Percentiles rank a stretch among this genome's conserved stretches.
Evolutionary conservation across 805 yeast genomes (phyloP).

Genomic region (Wickerhamomyces mucosus): DNA sequence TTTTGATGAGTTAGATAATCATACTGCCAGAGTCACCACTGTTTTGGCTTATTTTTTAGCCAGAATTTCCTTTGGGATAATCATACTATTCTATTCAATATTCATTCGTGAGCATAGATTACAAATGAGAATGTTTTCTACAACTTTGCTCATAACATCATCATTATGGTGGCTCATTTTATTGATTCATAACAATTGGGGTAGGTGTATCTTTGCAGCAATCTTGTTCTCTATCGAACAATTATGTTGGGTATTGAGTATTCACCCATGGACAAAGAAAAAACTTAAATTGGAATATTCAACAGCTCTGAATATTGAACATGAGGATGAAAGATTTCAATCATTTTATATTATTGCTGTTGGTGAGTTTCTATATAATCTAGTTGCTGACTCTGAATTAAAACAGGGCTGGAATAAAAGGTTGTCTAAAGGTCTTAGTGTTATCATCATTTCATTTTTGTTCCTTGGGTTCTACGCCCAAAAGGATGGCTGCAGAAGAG

Average conservation of each 20-base stretch:
- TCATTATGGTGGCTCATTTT: constrained; percentile 43
- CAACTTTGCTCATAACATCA: constrained; percentile 24
- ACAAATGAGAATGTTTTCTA: constrained; percentile 36
- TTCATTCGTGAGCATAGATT: constrained; percentile 39
- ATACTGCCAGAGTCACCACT: constrained; percentile 27
- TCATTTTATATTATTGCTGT: constrained; percentile 55
- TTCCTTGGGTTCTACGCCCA: constrained; percentile 45
- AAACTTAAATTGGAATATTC: constrained; percentile 34
- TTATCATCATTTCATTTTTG: constrained; percentile 37
- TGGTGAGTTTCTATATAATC: constrained; percentile 50
- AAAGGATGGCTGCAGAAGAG: constrained; percentile 39
- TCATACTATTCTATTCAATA: constrained; percentile 28
- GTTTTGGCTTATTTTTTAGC: constrained; percentile 32
- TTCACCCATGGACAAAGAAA: constrained; percentile 39
- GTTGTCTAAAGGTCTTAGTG: constrained; percentile 39
- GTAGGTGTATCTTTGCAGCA: constrained; percentile 36
- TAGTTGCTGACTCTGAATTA: constrained; percentile 40
- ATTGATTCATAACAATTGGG: constrained; percentile 31
- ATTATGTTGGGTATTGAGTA: constrained; percentile 24
- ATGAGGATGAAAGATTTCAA: constrained; percentile 51
- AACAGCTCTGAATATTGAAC: constrained; percentile 58
- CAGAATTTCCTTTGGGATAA: constrained; percentile 24
- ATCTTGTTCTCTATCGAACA: constrained; percentile 34
- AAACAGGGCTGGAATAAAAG: constrained; percentile 31
- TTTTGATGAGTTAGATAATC: constrained; percentile 26